Conservation (phyloP, 139 green algal species). For the Nannochloris sp. region DNA sequence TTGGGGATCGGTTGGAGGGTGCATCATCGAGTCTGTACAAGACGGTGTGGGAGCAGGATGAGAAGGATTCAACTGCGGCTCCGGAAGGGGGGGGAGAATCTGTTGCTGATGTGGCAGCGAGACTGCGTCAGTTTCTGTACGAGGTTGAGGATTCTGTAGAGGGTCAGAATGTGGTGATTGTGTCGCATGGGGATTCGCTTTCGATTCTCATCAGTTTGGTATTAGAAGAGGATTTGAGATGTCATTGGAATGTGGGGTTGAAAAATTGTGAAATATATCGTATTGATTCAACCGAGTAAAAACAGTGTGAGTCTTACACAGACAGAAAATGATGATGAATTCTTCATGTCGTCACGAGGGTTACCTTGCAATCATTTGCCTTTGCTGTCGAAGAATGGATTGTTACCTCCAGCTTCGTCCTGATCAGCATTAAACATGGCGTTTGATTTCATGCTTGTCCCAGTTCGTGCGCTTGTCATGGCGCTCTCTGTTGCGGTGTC, state of each 20-base stretch:
- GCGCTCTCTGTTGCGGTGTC: slow-evolving; percentile 1
- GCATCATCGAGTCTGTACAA: slow-evolving; percentile 30
- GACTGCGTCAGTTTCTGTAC: slow-evolving; percentile 26
- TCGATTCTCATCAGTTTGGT: slow-evolving; percentile 40
- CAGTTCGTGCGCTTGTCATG: slow-evolving; percentile 1
- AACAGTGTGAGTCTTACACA: not conserved
- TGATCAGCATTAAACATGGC: not conserved
- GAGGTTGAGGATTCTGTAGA: slow-evolving; percentile 24
- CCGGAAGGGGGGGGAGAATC: slow-evolving; percentile 40
- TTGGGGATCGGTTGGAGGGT: slow-evolving; percentile 38
- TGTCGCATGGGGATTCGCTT: slow-evolving; percentile 51
- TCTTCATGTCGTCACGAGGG: not conserved
- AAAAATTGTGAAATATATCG: slow-evolving; percentile 35
- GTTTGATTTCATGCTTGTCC: not conserved
- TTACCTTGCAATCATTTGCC: not conserved
- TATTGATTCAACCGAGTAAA: not conserved
- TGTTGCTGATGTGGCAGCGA: slow-evolving; percentile 35
- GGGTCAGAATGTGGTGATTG: slow-evolving; percentile 37
- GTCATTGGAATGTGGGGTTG: slow-evolving; percentile 38
- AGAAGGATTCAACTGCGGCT: not conserved
- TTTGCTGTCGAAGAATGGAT: not conserved
- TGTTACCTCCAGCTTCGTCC: not conserved
- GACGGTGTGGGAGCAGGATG: slow-evolving; percentile 38
- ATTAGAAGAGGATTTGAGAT: slow-evolving; percentile 15
- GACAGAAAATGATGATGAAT: not conserved